phyloP scores from a whole-genome alignment of 306 rosid genomes.

The Castanea mollissima region DNA sequence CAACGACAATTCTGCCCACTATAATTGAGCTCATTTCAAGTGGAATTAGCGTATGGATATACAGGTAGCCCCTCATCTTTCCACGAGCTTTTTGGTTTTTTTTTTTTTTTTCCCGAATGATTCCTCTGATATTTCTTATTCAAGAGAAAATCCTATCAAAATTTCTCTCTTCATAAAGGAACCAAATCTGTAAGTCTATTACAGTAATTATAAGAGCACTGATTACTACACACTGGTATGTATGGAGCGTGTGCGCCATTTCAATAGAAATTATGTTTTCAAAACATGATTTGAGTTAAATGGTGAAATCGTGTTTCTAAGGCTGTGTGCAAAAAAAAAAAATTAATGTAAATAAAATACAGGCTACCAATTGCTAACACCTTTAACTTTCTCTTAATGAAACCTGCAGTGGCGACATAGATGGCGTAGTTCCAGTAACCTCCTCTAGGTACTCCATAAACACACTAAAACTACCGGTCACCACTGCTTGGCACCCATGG shows the following conservation, averaged over 20 bases:
- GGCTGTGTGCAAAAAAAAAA: too few relatives aligned
- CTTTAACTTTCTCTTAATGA: conserved; percentile 1
- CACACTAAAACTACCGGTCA: conserved; percentile 30
- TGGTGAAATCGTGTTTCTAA: too few relatives aligned
- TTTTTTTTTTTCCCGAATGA: background rate
- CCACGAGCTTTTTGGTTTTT: too few relatives aligned
- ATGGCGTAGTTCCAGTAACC: conserved; percentile 55
- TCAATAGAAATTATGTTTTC: too few relatives aligned
- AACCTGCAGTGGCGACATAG: conserved; percentile 57
- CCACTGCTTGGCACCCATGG: conserved; percentile 55
- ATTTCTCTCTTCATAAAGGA: background rate
- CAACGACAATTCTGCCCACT: conserved; percentile 19
- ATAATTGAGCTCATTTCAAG: conserved; percentile 16
- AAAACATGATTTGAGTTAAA: too few relatives aligned
- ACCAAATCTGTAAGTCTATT: background rate
- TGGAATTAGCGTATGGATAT: conserved; percentile 22
- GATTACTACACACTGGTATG: too few relatives aligned
- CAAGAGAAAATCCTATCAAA: background rate
- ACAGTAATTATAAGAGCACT: too few relatives aligned
- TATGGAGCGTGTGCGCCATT: too few relatives aligned
- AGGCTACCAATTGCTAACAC: background rate
- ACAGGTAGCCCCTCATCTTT: conserved; percentile 20
- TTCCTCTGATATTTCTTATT: background rate
- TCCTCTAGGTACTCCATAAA: conserved; percentile 51
- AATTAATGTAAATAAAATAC: too few relatives aligned